Base-by-base conservation (phyloP, 148 eudicot species). In the Camellia sinensis region DNA sequence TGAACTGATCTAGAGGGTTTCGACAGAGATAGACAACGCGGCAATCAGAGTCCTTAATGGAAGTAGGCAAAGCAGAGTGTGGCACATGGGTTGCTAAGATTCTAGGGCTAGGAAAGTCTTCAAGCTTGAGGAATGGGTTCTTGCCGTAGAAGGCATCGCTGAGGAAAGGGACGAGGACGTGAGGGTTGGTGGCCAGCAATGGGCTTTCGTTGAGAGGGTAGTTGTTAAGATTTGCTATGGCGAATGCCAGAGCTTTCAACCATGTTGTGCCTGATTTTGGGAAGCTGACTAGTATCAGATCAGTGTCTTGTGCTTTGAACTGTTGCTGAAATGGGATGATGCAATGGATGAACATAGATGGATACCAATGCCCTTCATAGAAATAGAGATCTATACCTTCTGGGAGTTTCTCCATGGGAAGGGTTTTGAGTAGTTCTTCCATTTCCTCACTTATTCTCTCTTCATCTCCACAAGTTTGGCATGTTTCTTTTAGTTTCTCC, bases 251-350 rank as follows among this genome's bases (percentile, higher is more conserved):
- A n/a, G 73, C 73, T 8, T 40, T 67, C 17, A 67, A 5, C 71
- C 71, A 67, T 67, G 71, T 67, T 6, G 71, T 40, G 18, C 71
- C 71, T n/a, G 71, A 67, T 40, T 40, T 67, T 67, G 71, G 71
- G 4, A 40, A 29, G 15, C 14, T 4, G 13, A 52, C 52, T 40
- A 69, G 4, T 41, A 44, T 41, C 44, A 69, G n/a, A 44, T 69
- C 73, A 17, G 18, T 40, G n/a, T 44, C 7, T 11, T 15, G 0
- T 40, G 52, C 52, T 69, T 69, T 1, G 73, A 69, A 44, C 4
- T 40, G 19, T 14, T 44, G n/a, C 11, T 43, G 52, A 19, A 44
- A 69, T 11, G 17, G 3, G 8, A 69, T 69, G 6, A 44, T 15
- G 59, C 50, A 5, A 4, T 46, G 13, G 13, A 7, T 54, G 11